A percentile compares a stretch with the other conserved stretches of the same genome.
phyloP scores from a whole-genome alignment of 345 rosid genomes.

The Dovyalis caffra region DNA sequence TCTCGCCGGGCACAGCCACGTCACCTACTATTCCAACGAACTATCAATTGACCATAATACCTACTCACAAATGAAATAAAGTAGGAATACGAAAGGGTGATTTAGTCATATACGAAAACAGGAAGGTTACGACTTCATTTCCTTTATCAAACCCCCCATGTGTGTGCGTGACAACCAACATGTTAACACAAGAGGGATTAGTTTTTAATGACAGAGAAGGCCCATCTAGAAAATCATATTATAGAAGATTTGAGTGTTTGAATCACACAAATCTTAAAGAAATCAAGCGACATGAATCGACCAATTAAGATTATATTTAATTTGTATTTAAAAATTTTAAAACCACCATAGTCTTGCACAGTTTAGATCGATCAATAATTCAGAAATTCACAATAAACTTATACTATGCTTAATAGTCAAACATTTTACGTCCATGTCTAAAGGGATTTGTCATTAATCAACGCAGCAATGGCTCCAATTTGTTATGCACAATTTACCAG shows the following conservation, averaged over 20 bases:
- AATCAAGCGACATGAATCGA: not conserved
- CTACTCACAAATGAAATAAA: not conserved
- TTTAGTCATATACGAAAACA: not conserved
- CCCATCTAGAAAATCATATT: slow-evolving; percentile 1
- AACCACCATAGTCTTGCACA: not conserved
- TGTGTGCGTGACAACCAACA: slow-evolving; percentile 39
- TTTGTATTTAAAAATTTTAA: too few species aligned
- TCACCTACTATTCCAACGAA: not conserved
- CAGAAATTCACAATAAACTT: too few species aligned
- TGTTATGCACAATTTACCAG: not conserved
- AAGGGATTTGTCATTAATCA: slow-evolving; percentile 23
- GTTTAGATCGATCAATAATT: too few species aligned
- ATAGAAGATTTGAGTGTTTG: not conserved
- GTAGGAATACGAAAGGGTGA: not conserved
- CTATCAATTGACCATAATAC: not conserved
- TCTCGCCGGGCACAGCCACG: slow-evolving; percentile 33
- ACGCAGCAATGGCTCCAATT: slow-evolving; percentile 1
- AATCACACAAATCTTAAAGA: not conserved
- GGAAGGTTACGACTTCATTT: slow-evolving; percentile 31
- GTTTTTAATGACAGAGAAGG: slow-evolving; percentile 11
- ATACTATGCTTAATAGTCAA: slow-evolving; percentile 6
- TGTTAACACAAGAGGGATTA: not conserved
- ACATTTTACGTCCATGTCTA: not conserved
- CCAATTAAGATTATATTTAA: not conserved
- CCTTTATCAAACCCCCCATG: slow-evolving; percentile 36